A percentile compares a stretch with the other conserved stretches of the same genome.
Conservation (phyloP, 352 stramenopile genomes). For the Phytophthora sansomeana region DNA sequence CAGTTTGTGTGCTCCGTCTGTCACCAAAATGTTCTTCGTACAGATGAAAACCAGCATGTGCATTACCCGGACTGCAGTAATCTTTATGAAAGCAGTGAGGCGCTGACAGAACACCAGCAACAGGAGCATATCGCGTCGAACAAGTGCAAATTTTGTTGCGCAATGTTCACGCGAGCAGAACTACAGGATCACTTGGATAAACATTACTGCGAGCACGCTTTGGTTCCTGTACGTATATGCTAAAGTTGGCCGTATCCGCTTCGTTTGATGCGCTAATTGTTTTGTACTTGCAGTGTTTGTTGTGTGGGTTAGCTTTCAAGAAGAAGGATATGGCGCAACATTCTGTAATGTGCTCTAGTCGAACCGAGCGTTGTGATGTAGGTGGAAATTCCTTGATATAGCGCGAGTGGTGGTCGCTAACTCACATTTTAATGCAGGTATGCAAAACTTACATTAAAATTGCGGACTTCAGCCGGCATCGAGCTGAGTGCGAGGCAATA, state of each 20-base stretch:
- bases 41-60: slow-evolving; percentile 40
- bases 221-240: slow-evolving; percentile 35
- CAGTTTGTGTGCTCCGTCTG: slow-evolving; percentile 58
- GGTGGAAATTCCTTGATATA: background rate
- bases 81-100: slow-evolving; percentile 27
- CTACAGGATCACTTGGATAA: slow-evolving; percentile 32
- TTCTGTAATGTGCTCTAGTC: slow-evolving; percentile 49
- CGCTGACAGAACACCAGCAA: slow-evolving; percentile 24
- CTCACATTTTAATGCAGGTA: slow-evolving; percentile 30
- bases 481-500: slow-evolving; percentile 4
- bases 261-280: background rate
- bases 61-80: slow-evolving; percentile 49
- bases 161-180: slow-evolving; percentile 34
- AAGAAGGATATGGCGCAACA: slow-evolving; percentile 50
- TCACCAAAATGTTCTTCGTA: slow-evolving; percentile 38
- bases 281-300: slow-evolving; percentile 36
- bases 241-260: background rate
- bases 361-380: slow-evolving; percentile 67
- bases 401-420: background rate
- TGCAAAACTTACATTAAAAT: slow-evolving; percentile 64
- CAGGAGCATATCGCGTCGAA: slow-evolving; percentile 29
- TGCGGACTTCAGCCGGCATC: slow-evolving; percentile 33
- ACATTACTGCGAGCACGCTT: slow-evolving; percentile 31
- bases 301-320: slow-evolving; percentile 66
- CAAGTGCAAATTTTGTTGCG: slow-evolving; percentile 41